Conservation (phyloP, 208 protist genomes). For the Crithidia expoeki region DNA sequence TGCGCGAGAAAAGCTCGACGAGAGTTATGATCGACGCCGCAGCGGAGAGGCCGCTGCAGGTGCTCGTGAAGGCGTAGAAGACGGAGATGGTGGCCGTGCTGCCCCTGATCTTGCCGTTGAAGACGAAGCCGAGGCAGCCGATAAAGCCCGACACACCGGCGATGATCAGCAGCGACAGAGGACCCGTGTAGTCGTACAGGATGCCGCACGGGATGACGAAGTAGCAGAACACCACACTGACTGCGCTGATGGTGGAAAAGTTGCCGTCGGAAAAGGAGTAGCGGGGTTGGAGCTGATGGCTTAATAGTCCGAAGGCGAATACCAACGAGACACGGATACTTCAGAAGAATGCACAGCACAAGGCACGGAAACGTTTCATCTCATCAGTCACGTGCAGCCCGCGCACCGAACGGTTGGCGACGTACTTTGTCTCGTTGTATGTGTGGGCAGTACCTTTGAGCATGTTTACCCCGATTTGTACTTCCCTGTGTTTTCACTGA, state of each 20-base stretch:
- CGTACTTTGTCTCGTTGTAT: slow-evolving; percentile 46
- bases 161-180: slow-evolving; percentile 42
- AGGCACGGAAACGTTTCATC: slow-evolving; percentile 59
- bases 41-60: slow-evolving; percentile 57
- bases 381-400: slow-evolving; percentile 61
- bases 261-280: slow-evolving; percentile 64
- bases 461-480: neutral
- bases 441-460: slow-evolving; percentile 20
- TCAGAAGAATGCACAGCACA: slow-evolving; percentile 62
- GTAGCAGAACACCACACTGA: slow-evolving; percentile 70
- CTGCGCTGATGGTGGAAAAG: slow-evolving; percentile 71
- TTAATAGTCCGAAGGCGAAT: slow-evolving; percentile 75
- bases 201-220: slow-evolving; percentile 72
- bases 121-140: slow-evolving; percentile 52
- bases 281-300: slow-evolving; percentile 41
- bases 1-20: slow-evolving; percentile 64
- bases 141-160: slow-evolving; percentile 41
- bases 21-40: slow-evolving; percentile 60
- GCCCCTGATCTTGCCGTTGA: slow-evolving; percentile 50
- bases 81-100: slow-evolving; percentile 61
- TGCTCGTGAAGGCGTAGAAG: slow-evolving; percentile 75
- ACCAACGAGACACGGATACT: slow-evolving; percentile 68
- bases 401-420: slow-evolving; percentile 37
- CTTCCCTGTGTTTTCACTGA: neutral
- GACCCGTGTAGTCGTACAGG: slow-evolving; percentile 59